Evolutionary conservation across 805 yeast species (phyloP), one percentile per base, ranked within the genome.

Genomic region (Wickerhamomyces bisporus): DNA sequence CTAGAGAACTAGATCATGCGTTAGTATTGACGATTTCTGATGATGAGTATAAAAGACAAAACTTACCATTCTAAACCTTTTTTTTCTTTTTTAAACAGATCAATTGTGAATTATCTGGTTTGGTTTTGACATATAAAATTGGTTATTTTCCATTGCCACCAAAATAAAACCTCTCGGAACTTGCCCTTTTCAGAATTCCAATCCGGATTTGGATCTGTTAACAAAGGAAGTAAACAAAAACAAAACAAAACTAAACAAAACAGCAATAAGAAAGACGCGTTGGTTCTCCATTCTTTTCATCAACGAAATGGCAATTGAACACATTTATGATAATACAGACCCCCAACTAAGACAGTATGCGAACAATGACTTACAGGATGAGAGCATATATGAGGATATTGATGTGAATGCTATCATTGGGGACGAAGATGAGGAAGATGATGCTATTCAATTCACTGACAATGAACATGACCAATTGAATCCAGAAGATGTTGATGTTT

Each of bases 1-100:
- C 65, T 59, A 10, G 70, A 61, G 44, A 67, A 66, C 72, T 50
- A 11, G 4, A 5, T 2, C 3, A 3, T 13, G 16, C 21, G 47
- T 40, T 38, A 42, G 43, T 13, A 26, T 4, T 15, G 16, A 23
- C 26, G 14, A 16, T 15, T 9, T 25, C 25, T 6, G 16, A 10
- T 16, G 26, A 26, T 6, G 26, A 23, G 28, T 5, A 28, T 5
- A 35, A 34, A 12, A 14, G 8, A 17, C 27, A 7, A 15, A 7
- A 34, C 36, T 17, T 19, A 34, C 36, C 36, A 34, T 34, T 25
- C 7, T 26, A 14, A 15, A 1, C 16, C n/a, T n/a, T n/a, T n/a
- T n/a, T n/a, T n/a, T n/a, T n/a, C n/a, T n/a, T n/a, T n/a, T n/a
- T n/a, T n/a, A n/a, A n/a, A n/a, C n/a, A n/a, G n/a, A 11, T 9